Percentiles rank a stretch among this genome's conserved stretches.
phyloP scores from a whole-genome alignment of 352 stramenopile species.

The Globisporangium nagaii region DNA sequence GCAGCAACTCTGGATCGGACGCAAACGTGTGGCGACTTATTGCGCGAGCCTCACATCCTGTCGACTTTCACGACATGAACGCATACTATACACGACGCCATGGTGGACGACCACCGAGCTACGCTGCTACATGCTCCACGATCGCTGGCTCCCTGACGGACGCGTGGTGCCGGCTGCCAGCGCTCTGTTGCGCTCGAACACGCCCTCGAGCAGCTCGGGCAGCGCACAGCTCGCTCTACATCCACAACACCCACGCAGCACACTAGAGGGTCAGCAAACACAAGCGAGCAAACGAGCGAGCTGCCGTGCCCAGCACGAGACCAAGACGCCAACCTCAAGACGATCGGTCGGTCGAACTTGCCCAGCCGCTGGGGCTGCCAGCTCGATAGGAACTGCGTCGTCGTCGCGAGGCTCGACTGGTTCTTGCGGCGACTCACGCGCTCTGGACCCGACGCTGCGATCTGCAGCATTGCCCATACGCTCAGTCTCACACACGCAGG shows the following conservation, averaged over 20 bases:
- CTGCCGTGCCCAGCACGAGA: too few species aligned
- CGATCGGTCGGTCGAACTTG: constrained; percentile 8
- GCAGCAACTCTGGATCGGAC: neutral
- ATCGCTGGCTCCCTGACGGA: neutral
- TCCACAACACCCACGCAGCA: neutral
- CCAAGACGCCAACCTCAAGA: too few species aligned
- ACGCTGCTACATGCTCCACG: neutral
- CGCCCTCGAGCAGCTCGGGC: constrained; percentile 7
- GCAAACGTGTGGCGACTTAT: neutral
- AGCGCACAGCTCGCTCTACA: neutral
- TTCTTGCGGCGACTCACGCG: neutral
- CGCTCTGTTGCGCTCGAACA: constrained; percentile 8
- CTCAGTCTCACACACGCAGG: too few species aligned
- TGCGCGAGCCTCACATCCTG: too few species aligned
- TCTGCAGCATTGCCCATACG: too few species aligned
- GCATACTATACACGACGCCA: too few species aligned
- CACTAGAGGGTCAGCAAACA: neutral
- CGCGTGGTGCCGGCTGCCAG: neutral
- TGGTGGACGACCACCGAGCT: neutral
- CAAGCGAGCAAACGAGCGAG: too few species aligned
- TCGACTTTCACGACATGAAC: too few species aligned
- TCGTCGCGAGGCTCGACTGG: neutral
- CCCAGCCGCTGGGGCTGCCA: constrained; percentile 3
- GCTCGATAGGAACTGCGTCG: neutral
- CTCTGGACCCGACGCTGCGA: neutral